phyloP scores from a whole-genome alignment of 2,329 filamentous ascomycete genomes.

The Plectosphaerella plurivora region DNA sequence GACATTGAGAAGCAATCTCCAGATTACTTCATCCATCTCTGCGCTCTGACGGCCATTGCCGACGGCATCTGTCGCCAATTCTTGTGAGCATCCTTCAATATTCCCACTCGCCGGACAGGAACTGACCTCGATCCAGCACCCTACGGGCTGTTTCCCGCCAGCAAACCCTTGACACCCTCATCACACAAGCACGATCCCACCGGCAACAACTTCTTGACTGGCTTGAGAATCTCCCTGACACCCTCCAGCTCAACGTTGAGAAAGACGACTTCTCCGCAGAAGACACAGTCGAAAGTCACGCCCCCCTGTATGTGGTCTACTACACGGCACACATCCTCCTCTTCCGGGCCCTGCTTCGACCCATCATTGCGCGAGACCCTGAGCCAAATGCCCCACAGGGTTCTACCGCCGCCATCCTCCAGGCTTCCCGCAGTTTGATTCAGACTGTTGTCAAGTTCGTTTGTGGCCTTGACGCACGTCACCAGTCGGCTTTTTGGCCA shows the following conservation, averaged over 20 bases:
- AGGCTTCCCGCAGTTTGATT: conserved; percentile 12
- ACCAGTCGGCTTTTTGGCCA: conserved; percentile 15
- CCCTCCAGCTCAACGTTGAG: neutral
- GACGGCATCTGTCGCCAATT: conserved; percentile 31
- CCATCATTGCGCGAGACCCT: conserved; percentile 6
- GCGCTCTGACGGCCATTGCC: conserved; percentile 36
- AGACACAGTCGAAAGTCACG: conserved; percentile 29
- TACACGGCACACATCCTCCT: conserved; percentile 37
- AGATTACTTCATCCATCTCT: conserved; percentile 36
- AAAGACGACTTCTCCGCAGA: conserved; percentile 32
- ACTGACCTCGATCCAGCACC: conserved; percentile 3
- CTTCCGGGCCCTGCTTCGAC: conserved; percentile 35
- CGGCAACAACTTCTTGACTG: conserved; percentile 41
- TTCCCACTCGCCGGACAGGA: neutral
- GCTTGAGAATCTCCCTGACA: conserved; percentile 33
- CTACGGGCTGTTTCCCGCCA: conserved; percentile 7
- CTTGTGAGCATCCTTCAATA: conserved; percentile 7
- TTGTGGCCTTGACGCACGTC: conserved; percentile 9
- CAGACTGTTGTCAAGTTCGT: conserved; percentile 11
- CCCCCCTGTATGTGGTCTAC: conserved; percentile 35
- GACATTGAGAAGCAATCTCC: conserved; percentile 29
- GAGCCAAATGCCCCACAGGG: neutral
- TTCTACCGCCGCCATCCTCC: conserved; percentile 5
- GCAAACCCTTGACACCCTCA: conserved; percentile 36
- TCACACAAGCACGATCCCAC: conserved; percentile 25